Evolutionary conservation across 306 rosid genomes (phyloP).

Genomic region (Vigna angularis): DNA sequence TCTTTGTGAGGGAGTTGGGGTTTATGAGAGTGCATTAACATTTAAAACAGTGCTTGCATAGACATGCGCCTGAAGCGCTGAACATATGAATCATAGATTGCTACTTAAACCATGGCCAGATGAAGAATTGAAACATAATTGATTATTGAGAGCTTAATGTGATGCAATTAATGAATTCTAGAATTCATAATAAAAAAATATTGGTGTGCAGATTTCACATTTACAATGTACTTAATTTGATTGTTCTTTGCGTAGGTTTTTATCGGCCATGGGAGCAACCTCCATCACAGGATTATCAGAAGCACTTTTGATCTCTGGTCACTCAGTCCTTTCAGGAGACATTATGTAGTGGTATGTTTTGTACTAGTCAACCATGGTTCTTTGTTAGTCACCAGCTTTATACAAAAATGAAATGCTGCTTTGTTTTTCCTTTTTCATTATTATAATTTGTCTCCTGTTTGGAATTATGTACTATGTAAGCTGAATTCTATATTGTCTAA

Average conservation of each 20-base stretch:
- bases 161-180: not conserved
- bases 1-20: conserved; percentile 14
- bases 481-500: conserved; percentile 32
- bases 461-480: conserved; percentile 46
- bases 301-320: conserved; percentile 66
- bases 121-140: conserved; percentile 20
- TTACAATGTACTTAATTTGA: conserved; percentile 33
- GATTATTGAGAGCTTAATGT: conserved; percentile 16
- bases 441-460: conserved; percentile 42
- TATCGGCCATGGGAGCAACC: conserved; percentile 84
- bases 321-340: conserved; percentile 40
- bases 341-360: conserved; percentile 53
- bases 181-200: conserved; percentile 27
- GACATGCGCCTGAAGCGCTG: not conserved
- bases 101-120: conserved; percentile 1
- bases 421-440: conserved; percentile 26
- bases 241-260: conserved; percentile 62
- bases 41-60: not conserved
- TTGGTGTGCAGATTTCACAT: conserved; percentile 18
- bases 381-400: conserved; percentile 44
- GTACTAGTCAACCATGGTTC: conserved; percentile 42
- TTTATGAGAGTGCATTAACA: conserved; percentile 14
- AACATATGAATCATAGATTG: not conserved
- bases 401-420: conserved; percentile 44
- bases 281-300: conserved; percentile 76